Percentiles rank a stretch among this genome's conserved stretches.
These are phyloP conservation scores for Calocybe gangraenosa DNA, from an alignment of 768 basidiomycete species.

Conservation along the genomic window DNA sequence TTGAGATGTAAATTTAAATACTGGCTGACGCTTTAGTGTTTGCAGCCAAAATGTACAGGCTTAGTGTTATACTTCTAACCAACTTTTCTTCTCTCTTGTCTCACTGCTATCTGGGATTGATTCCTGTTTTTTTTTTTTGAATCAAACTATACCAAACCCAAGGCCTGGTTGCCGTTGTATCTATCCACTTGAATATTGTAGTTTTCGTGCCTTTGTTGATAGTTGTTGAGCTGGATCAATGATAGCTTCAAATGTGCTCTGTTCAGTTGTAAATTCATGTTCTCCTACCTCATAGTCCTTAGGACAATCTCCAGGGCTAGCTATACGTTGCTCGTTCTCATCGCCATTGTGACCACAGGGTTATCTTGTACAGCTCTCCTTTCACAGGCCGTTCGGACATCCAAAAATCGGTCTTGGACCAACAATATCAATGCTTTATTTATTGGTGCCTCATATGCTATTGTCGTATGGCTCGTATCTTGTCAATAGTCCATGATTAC, in stretches of 20 bases:
- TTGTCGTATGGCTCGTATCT: constrained; percentile 58
- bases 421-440: constrained; percentile 66
- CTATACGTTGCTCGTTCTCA: constrained; percentile 49
- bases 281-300: constrained; percentile 28
- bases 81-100: constrained; percentile 5
- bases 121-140: constrained; percentile 6
- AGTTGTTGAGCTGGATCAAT: too few species aligned
- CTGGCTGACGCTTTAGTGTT: constrained; percentile 1
- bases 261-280: constrained; percentile 22
- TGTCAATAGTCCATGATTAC: background rate
- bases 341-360: constrained; percentile 49
- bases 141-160: constrained; percentile 1
- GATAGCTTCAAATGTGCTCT: too few species aligned
- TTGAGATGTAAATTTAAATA: background rate
- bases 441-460: constrained; percentile 65
- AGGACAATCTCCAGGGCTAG: constrained; percentile 49
- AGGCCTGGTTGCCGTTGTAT: background rate
- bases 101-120: constrained; percentile 11
- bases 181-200: too few species aligned
- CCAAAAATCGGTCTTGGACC: constrained; percentile 48
- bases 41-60: constrained; percentile 43
- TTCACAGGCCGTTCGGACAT: constrained; percentile 68
- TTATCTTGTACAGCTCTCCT: constrained; percentile 64
- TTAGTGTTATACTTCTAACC: constrained; percentile 18
- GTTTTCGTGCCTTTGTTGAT: too few species aligned